A percentile compares a stretch with the other conserved stretches of the same genome.
These are phyloP conservation scores for Teunomyces kruisii DNA, from an alignment of 805 yeast genomes.

Conservation along the genomic window DNA sequence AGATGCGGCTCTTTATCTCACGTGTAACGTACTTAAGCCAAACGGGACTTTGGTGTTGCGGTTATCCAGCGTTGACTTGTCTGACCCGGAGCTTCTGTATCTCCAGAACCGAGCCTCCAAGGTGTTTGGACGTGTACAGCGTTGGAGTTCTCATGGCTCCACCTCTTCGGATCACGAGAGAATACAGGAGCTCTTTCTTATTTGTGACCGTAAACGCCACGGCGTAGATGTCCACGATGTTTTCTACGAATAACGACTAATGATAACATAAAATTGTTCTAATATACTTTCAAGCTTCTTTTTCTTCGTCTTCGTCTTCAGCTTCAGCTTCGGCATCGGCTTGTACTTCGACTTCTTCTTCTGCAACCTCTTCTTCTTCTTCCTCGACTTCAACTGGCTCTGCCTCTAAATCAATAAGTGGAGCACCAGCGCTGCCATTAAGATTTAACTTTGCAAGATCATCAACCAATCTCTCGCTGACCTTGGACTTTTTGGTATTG, in stretches of 20 bases:
- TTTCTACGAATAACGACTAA: slow-evolving; percentile 3
- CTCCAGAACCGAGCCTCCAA: slow-evolving; percentile 20
- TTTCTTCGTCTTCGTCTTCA: slow-evolving; percentile 23
- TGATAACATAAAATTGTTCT: slow-evolving; percentile 4
- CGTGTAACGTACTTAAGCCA: slow-evolving; percentile 26
- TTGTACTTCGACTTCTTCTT: slow-evolving; percentile 40
- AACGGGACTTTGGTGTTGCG: slow-evolving; percentile 34
- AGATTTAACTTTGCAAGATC: slow-evolving; percentile 30
- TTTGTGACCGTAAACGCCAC: slow-evolving; percentile 26
- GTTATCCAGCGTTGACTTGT: slow-evolving; percentile 21
- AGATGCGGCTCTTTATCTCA: slow-evolving; percentile 36
- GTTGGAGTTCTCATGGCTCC: slow-evolving; percentile 14
- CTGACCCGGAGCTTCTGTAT: slow-evolving; percentile 30
- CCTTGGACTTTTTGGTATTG: slow-evolving; percentile 49
- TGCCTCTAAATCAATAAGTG: slow-evolving; percentile 15
- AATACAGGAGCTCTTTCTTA: slow-evolving; percentile 22
- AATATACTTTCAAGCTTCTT: slow-evolving; percentile 2
- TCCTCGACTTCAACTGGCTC: slow-evolving; percentile 1
- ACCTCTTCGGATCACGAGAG: slow-evolving; percentile 2
- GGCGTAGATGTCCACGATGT: slow-evolving; percentile 9
- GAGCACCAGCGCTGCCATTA: slow-evolving; percentile 13
- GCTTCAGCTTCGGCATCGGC: slow-evolving; percentile 11
- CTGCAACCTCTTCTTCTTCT: slow-evolving; percentile 6
- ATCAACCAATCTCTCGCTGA: slow-evolving; percentile 61
- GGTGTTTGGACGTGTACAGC: slow-evolving; percentile 27